Conservation (phyloP, 2,329 filamentous ascomycete species). For the Claviceps arundinis region DNA sequence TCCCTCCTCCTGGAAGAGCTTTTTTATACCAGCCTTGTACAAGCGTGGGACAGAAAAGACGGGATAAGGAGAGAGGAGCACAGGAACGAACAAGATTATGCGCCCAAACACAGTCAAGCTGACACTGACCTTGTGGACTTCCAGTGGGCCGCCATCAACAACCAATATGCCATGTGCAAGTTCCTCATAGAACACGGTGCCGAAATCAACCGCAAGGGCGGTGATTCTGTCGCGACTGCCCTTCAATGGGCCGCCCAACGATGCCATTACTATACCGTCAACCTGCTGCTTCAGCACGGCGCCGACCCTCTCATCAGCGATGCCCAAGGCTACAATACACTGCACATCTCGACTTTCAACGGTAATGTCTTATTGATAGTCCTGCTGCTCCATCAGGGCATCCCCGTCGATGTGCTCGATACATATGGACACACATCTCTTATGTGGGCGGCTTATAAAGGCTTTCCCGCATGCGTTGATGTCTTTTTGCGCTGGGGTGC, state of each 20-base stretch:
- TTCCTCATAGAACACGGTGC: constrained; percentile 77
- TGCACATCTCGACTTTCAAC: constrained; percentile 94
- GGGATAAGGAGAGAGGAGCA: background rate
- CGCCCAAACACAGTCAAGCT: background rate
- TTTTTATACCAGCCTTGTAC: background rate
- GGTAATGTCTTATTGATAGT: constrained; percentile 85
- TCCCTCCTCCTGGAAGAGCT: background rate
- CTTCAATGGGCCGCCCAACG: constrained; percentile 95
- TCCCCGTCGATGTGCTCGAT: constrained; percentile 84
- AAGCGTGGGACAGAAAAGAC: background rate
- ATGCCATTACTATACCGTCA: constrained; percentile 92
- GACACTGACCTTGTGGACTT: constrained; percentile 22
- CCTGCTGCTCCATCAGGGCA: constrained; percentile 84
- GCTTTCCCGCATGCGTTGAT: constrained; percentile 83
- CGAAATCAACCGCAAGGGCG: constrained; percentile 88
- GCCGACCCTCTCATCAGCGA: constrained; percentile 88
- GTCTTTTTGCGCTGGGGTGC: constrained; percentile 90
- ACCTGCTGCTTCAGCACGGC: constrained; percentile 79
- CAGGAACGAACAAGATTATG: background rate
- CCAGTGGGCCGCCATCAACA: constrained; percentile 98
- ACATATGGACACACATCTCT: constrained; percentile 82
- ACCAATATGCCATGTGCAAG: constrained; percentile 93
- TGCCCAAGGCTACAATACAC: constrained; percentile 91
- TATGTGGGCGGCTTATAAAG: constrained; percentile 99
- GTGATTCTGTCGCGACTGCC: constrained; percentile 85